These are phyloP conservation scores for Exophiala sideris DNA, from an alignment of 2,329 filamentous ascomycete species.

Conservation along the genomic window DNA sequence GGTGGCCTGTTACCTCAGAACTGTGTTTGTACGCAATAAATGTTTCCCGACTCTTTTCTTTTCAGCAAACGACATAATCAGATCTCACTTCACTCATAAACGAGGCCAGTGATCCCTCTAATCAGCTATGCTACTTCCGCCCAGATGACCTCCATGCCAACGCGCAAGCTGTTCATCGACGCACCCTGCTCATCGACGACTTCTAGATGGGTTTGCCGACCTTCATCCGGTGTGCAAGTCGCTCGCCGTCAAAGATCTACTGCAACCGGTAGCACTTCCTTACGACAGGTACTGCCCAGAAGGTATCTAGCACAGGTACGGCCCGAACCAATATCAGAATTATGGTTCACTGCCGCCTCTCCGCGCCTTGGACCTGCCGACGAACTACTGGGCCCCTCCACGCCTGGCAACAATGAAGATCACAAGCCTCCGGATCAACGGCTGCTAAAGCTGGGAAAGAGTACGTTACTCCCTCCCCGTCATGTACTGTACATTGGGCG, in stretches of 20 bases:
- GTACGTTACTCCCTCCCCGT: conserved; percentile 37
- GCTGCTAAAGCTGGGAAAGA: conserved; percentile 60
- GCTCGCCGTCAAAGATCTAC: conserved; percentile 13
- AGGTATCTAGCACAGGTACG: conserved; percentile 37
- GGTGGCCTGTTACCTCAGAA: too few relatives aligned
- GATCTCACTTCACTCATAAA: too few relatives aligned
- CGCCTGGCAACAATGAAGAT: conserved; percentile 25
- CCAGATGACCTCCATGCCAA: conserved; percentile 26
- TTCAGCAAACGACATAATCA: too few relatives aligned
- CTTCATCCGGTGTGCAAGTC: not conserved
- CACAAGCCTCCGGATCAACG: conserved; percentile 56
- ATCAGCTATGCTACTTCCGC: conserved; percentile 20
- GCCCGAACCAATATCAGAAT: conserved; percentile 36
- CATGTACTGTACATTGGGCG: conserved; percentile 1
- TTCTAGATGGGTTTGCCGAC: conserved; percentile 5
- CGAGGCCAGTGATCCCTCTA: not conserved
- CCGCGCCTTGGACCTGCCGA: conserved; percentile 27
- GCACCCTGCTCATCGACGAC: conserved; percentile 5
- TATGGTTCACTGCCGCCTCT: conserved; percentile 33
- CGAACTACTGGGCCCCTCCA: conserved; percentile 22
- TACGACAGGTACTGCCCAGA: conserved; percentile 23
- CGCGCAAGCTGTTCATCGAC: conserved; percentile 21
- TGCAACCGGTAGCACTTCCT: conserved; percentile 3
- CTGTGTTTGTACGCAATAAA: too few relatives aligned
- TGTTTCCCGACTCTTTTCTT: too few relatives aligned